phyloP scores from a whole-genome alignment of 192 early-diverging fungal species.

The Mortierella antarctica region DNA sequence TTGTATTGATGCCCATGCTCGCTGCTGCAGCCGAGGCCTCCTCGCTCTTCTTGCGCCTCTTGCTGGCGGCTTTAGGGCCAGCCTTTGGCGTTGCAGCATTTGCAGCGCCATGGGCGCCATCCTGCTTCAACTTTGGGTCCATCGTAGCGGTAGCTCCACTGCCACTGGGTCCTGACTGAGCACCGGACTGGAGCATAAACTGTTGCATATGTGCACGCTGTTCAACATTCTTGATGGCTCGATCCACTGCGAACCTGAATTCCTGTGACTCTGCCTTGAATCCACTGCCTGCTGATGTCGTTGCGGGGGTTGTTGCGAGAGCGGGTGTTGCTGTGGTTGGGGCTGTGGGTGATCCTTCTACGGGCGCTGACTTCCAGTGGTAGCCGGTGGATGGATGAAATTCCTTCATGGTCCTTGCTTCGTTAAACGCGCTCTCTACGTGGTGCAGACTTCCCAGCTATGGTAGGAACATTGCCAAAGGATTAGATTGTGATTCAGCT shows the following conservation, averaged over 20 bases:
- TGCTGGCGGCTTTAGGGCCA: constrained; percentile 21
- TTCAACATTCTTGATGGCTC: constrained; percentile 28
- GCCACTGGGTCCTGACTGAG: background rate
- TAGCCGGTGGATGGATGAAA: constrained; percentile 71
- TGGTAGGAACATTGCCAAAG: too few relatives aligned
- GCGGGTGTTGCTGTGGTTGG: constrained; percentile 5
- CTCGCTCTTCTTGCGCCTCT: constrained; percentile 49
- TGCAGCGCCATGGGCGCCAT: constrained; percentile 2
- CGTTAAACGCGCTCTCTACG: constrained; percentile 68
- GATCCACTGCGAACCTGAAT: constrained; percentile 31
- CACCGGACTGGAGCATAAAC: constrained; percentile 8
- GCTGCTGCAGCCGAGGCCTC: constrained; percentile 31
- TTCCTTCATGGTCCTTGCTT: constrained; percentile 61
- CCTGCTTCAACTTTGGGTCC: constrained; percentile 29
- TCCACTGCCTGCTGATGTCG: constrained; percentile 7
- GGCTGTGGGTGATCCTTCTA: constrained; percentile 2
- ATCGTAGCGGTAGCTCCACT: background rate
- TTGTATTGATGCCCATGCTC: constrained; percentile 47
- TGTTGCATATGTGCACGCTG: constrained; percentile 21
- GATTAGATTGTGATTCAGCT: too few relatives aligned
- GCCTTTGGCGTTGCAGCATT: background rate
- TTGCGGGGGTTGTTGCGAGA: background rate
- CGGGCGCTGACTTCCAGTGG: constrained; percentile 56
- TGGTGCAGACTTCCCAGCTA: constrained; percentile 64
- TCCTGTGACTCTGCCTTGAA: constrained; percentile 18